Evolutionary conservation across 2,329 filamentous ascomycete genomes (phyloP).

Genomic region (Penicillium sp.): DNA sequence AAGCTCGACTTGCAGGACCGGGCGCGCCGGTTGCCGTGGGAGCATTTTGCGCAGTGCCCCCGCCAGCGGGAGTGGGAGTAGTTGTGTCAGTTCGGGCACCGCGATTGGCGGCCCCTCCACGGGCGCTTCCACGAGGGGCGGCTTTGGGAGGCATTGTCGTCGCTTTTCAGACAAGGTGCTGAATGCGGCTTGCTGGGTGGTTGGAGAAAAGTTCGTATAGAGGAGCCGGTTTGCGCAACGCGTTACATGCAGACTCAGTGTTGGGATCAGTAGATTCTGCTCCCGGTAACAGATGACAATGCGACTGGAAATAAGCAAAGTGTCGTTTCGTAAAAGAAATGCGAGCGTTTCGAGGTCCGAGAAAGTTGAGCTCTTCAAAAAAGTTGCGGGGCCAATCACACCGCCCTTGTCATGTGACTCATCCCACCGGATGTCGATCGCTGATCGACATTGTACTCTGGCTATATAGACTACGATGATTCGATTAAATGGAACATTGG

Average conservation of each 20-base stretch:
- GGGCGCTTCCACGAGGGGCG: slow-evolving; percentile 28
- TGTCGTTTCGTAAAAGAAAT: background rate
- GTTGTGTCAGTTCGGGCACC: slow-evolving; percentile 12
- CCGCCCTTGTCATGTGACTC: slow-evolving; percentile 21
- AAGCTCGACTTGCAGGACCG: slow-evolving; percentile 29
- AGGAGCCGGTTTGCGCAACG: background rate
- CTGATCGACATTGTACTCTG: background rate
- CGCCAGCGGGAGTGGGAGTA: slow-evolving; percentile 17
- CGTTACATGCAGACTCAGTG: background rate
- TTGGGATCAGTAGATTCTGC: background rate
- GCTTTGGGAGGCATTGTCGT: slow-evolving; percentile 38
- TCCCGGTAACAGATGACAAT: background rate
- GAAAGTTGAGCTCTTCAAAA: slow-evolving; percentile 27
- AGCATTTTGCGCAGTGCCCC: slow-evolving; percentile 16
- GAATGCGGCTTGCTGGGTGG: slow-evolving; percentile 12
- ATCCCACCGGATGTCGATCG: background rate
- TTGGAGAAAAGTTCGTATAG: slow-evolving; percentile 8
- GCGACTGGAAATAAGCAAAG: background rate
- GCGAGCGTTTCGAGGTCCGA: slow-evolving; percentile 3
- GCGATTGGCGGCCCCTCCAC: slow-evolving; percentile 16
- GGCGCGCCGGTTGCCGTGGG: slow-evolving; percentile 14
- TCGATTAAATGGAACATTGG: background rate
- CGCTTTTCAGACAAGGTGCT: slow-evolving; percentile 17
- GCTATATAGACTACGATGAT: background rate
- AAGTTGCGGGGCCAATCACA: slow-evolving; percentile 24